Evolutionary conservation across 1,284 basidiomycete species (phyloP), one percentile per base, ranked within the genome.

Genomic region (Fomitiporia mediterranea): DNA sequence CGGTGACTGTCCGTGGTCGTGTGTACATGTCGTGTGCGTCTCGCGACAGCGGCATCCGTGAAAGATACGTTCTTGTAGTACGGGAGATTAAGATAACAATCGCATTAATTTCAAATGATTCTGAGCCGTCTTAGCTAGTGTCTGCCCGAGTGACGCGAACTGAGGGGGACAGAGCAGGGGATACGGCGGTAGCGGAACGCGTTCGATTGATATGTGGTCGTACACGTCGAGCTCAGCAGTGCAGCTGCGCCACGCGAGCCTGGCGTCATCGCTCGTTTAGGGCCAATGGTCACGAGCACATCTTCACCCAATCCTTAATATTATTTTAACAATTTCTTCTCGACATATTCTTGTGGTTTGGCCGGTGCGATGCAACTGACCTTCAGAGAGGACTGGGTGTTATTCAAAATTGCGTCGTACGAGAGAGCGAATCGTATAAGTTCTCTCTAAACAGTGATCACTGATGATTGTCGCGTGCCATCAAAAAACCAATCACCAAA

Each of bases 121-220:
- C 30, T 37, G 19, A 11, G 11, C 32, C 13, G 48, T 19, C 25
- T 34, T n/a, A n/a, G n/a, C n/a, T n/a, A n/a, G 30, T 34, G 11
- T 50, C n/a, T 35, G 48, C 19, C 15, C 34, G 23, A 23, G 50
- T 40, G 50, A 52, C 35, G 37, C 27, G 21, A 38, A 52, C 50
- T 23, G 35, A 51, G 40, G 19, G 27, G 30, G 37, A 30, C 17
- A 51, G 50, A 35, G 5, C 21, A 34, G 47, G 47, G 15, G 47
- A 49, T 49, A 35, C 30, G 9, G 47, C 32, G 32, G 32, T 34
- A 28, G 30, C 28, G 19, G 9, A n/a, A n/a, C n/a, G n/a, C n/a
- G n/a, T 17, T 40, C 19, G 5, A n/a, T 8, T n/a, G 39, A 11
- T 8, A 21, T 34, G 32, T 34, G 32, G 32, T 34, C 32, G 32